phyloP scores from a whole-genome alignment of 139 green algal species.

The Haematococcus lacustris region DNA sequence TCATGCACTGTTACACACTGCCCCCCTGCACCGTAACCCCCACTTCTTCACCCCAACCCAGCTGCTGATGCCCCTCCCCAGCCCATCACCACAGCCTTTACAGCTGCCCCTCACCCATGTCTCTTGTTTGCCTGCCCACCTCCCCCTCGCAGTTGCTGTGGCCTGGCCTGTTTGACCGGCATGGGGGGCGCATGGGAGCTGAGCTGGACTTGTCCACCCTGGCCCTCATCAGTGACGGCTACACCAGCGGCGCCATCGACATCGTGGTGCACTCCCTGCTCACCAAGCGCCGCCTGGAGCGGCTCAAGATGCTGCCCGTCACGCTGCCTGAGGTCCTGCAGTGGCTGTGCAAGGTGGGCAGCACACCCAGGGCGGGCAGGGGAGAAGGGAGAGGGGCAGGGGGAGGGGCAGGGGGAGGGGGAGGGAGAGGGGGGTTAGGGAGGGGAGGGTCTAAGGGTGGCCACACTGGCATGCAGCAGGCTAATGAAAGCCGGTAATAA shows the following conservation, averaged over 20 bases:
- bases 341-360: slow-evolving; percentile 55
- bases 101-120: not conserved
- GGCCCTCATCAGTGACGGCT: slow-evolving; percentile 49
- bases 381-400: not conserved
- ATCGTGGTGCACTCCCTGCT: slow-evolving; percentile 24
- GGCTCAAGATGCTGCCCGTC: slow-evolving; percentile 29
- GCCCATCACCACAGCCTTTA: no score
- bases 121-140: not conserved
- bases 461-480: not conserved
- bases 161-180: slow-evolving; percentile 50
- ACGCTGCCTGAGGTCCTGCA: slow-evolving; percentile 45
- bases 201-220: slow-evolving; percentile 75
- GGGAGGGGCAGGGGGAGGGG: not conserved
- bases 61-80: no score
- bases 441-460: not conserved
- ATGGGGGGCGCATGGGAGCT: slow-evolving; percentile 41
- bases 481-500: not conserved
- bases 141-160: slow-evolving; percentile 54
- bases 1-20: no score
- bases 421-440: not conserved
- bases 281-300: slow-evolving; percentile 38
- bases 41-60: no score
- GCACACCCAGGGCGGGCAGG: not conserved
- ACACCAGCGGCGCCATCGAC: slow-evolving; percentile 25
- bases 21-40: no score